Conservation (phyloP, 208 protist species). For the Naegleria lovaniensis region DNA sequence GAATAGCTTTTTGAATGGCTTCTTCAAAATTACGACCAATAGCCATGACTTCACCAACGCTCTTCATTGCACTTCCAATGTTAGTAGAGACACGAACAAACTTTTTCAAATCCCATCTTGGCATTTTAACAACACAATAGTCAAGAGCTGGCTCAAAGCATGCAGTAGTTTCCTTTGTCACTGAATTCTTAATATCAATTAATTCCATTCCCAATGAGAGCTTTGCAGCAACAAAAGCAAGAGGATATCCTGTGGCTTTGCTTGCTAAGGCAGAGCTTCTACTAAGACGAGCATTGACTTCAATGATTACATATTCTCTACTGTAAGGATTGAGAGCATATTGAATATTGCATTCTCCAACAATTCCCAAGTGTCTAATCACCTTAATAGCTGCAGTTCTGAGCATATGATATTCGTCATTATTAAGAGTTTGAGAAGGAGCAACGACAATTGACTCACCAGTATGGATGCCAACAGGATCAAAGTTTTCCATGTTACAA, state of each 20-base stretch:
- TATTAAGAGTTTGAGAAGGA: conserved; percentile 91
- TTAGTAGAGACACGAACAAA: conserved; percentile 84
- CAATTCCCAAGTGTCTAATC: conserved; percentile 62
- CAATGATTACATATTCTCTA: conserved; percentile 94
- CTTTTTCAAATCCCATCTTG: conserved; percentile 90
- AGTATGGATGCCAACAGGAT: conserved; percentile 94
- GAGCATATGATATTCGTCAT: conserved; percentile 96
- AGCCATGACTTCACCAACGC: conserved; percentile 94
- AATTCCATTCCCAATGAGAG: conserved; percentile 88
- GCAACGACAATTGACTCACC: conserved; percentile 98
- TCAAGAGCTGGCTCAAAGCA: conserved; percentile 96
- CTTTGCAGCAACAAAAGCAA: conserved; percentile 95
- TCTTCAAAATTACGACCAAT: conserved; percentile 96
- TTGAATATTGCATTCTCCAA: conserved; percentile 99
- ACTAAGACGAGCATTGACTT: conserved; percentile 95
- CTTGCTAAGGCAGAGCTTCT: conserved; percentile 90
- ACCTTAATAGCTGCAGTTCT: conserved; percentile 68
- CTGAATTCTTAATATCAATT: conserved; percentile 77
- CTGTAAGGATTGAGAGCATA: conserved; percentile 92
- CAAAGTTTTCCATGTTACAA: conserved; percentile 99
- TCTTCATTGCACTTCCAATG: conserved; percentile 92
- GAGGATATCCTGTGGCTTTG: conserved; percentile 97
- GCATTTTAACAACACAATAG: conserved; percentile 92
- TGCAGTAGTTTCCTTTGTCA: conserved; percentile 85
- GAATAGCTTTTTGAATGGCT: conserved; percentile 91